These are phyloP conservation scores for Nigrospora osmanthi DNA, from an alignment of 2,329 filamentous ascomycete genomes.

Conservation along the genomic window DNA sequence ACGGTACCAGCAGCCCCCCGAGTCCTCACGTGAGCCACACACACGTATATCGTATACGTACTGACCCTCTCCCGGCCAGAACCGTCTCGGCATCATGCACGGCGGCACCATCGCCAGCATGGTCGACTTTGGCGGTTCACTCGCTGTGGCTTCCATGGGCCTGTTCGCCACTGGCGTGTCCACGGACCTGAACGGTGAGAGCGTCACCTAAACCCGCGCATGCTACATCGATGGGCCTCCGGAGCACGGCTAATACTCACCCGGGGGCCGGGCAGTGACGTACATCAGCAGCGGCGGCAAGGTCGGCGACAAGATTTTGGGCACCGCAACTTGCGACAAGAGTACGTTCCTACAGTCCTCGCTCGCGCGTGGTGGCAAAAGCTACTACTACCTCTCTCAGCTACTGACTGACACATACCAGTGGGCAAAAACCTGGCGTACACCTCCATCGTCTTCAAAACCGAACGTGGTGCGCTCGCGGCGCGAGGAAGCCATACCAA, in stretches of 20 bases:
- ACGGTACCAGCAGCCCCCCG: constrained; percentile 40
- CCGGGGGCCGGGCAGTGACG: no score
- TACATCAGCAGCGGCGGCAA: constrained; percentile 53
- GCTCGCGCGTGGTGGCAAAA: no score
- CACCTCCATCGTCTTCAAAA: constrained; percentile 51
- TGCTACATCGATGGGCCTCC: no score
- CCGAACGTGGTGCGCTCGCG: constrained; percentile 49
- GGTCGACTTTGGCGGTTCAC: constrained; percentile 58
- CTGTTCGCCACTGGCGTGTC: constrained; percentile 57
- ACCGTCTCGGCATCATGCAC: constrained; percentile 68
- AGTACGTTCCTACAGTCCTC: constrained; percentile 27
- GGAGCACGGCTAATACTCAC: no score
- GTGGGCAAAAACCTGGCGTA: constrained; percentile 59
- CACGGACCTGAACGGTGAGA: constrained; percentile 53
- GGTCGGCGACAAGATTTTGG: constrained; percentile 47
- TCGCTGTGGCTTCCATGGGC: constrained; percentile 58
- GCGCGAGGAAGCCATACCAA: constrained; percentile 61
- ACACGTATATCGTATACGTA: no score
- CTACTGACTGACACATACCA: constrained; percentile 15
- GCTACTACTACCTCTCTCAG: no score
- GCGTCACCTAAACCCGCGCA: no score
- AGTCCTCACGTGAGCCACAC: no score
- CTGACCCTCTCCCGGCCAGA: constrained; percentile 39
- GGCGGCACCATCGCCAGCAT: constrained; percentile 74
- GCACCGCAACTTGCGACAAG: constrained; percentile 52